A percentile compares a stretch with the other conserved stretches of the same genome.
Conservation (phyloP, 1,284 basidiomycete species). For the Abortiporus biennis region DNA sequence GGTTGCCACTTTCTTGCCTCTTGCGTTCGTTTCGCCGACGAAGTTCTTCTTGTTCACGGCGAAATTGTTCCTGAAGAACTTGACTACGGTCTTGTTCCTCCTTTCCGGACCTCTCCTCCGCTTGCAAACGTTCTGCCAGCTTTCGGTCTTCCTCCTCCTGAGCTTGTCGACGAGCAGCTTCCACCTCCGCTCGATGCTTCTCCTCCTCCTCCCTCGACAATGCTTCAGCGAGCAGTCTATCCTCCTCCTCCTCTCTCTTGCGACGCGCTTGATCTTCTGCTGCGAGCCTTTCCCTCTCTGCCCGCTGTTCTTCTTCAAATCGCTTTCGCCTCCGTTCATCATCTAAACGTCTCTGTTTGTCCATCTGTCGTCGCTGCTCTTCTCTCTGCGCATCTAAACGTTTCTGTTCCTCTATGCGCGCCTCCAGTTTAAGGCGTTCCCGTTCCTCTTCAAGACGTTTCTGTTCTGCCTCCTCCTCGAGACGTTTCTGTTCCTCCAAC, state of each 20-base stretch:
- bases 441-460: slow-evolving; percentile 12
- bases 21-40: not conserved
- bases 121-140: slow-evolving; percentile 1
- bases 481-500: slow-evolving; percentile 9
- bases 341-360: slow-evolving; percentile 23
- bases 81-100: not conserved
- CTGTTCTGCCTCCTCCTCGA: slow-evolving; percentile 9
- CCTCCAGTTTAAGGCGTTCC: slow-evolving; percentile 7
- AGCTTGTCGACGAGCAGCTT: not conserved
- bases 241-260: slow-evolving; percentile 14
- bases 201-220: slow-evolving; percentile 10
- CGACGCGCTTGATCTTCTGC: slow-evolving; percentile 18
- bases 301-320: slow-evolving; percentile 16
- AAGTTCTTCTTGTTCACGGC: slow-evolving; percentile 8
- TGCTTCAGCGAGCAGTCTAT: slow-evolving; percentile 8
- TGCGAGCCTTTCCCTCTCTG: slow-evolving; percentile 8
- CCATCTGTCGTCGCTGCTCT: slow-evolving; percentile 18
- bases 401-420: slow-evolving; percentile 13
- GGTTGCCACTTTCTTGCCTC: slow-evolving; percentile 22
- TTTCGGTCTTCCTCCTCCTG: slow-evolving; percentile 3
- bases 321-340: slow-evolving; percentile 22
- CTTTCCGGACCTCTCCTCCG: slow-evolving; percentile 1
- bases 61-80: slow-evolving; percentile 8
- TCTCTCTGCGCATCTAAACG: slow-evolving; percentile 6
- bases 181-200: slow-evolving; percentile 5